Percentiles rank a stretch among this genome's conserved stretches.
phyloP scores from a whole-genome alignment of 306 rosid genomes.

The Cucurbita ficifolia region DNA sequence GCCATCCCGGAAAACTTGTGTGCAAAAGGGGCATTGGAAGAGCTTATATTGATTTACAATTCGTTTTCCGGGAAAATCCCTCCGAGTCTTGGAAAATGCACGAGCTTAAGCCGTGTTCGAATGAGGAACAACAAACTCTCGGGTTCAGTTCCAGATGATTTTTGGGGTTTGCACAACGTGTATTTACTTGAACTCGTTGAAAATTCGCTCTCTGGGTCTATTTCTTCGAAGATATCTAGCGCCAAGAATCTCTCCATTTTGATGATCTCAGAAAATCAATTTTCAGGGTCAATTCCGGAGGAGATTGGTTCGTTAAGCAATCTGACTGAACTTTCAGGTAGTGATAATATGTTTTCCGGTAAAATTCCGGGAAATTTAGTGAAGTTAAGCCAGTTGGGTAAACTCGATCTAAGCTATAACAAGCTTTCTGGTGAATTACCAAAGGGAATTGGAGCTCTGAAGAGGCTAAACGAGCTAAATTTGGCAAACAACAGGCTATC shows the following conservation, averaged over 20 bases:
- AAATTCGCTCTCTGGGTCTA: conserved; percentile 47
- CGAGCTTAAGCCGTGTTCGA: conserved; percentile 39
- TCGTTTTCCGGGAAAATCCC: conserved; percentile 61
- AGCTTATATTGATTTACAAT: conserved; percentile 35
- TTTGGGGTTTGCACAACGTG: conserved; percentile 62
- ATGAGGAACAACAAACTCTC: conserved; percentile 44
- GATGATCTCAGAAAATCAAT: conserved; percentile 33
- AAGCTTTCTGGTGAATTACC: conserved; percentile 47
- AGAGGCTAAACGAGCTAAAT: conserved; percentile 49
- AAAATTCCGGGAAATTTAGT: conserved; percentile 30
- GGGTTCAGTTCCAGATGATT: conserved; percentile 43
- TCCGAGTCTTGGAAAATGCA: conserved; percentile 29
- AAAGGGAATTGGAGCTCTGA: conserved; percentile 18
- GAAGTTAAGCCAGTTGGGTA: conserved; percentile 31
- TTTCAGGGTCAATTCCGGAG: conserved; percentile 51
- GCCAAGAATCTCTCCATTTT: conserved; percentile 38
- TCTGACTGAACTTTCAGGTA: conserved; percentile 30
- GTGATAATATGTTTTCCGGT: conserved; percentile 34
- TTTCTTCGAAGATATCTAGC: conserved; percentile 32
- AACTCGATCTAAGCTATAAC: conserved; percentile 48
- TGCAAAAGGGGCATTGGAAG: conserved; percentile 20
- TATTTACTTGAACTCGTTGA: conserved; percentile 36
- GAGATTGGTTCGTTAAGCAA: conserved; percentile 31
- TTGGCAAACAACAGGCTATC: conserved; percentile 40
- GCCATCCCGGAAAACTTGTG: conserved; percentile 46